Base-by-base conservation (phyloP, 768 basidiomycete species). In the Suillus decipiens region DNA sequence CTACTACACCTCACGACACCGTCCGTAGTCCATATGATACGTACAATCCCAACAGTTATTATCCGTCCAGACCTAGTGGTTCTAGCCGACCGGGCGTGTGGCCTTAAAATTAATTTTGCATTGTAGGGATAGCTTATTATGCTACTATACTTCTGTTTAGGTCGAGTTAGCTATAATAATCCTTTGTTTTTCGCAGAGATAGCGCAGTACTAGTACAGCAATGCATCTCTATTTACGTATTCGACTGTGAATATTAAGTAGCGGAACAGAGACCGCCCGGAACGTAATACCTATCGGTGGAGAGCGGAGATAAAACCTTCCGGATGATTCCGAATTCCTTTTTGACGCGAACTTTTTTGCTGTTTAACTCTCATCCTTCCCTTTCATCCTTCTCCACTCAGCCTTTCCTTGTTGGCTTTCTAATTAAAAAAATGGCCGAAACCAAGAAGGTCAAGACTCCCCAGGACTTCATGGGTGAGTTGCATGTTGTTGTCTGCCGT, bases 371-470 rank as follows among this genome's bases (percentile, higher is more conserved):
- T 76, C 74, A 76, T 80, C 75, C 78, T 80, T 73, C 74, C 75
- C 73, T 77, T 75, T 61, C 67, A 59, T 80, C 77, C 78, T 79
- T 75, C 78, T 68, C 76, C 78, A 82, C 83, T 82, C 79, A 85
- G 82, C 77, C 75, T 73, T 76, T 74, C 74, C 75, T 67, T 67
- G 69, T 67, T 65, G 65, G 73, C 73, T 76, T 75, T 70, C 72
- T 72, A 74, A 75, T 60, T 57, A 60, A 65, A 81, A n/a, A 86
- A 89, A 93, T 95, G 93, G 84, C 91, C 80, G 90, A 93, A 64
- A 78, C 66, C 59, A 90, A 89, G 84, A 96, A 84, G 86, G 83
- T 82, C 80, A 98, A 98, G 86, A 80, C 87, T 75, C 91, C 92
- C 66, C 87, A 92, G 87, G 95, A 96, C 11, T 97, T 98, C 82